Conservation (phyloP, 495 filamentous ascomycete species). For the Trypethelium eluteriae region DNA sequence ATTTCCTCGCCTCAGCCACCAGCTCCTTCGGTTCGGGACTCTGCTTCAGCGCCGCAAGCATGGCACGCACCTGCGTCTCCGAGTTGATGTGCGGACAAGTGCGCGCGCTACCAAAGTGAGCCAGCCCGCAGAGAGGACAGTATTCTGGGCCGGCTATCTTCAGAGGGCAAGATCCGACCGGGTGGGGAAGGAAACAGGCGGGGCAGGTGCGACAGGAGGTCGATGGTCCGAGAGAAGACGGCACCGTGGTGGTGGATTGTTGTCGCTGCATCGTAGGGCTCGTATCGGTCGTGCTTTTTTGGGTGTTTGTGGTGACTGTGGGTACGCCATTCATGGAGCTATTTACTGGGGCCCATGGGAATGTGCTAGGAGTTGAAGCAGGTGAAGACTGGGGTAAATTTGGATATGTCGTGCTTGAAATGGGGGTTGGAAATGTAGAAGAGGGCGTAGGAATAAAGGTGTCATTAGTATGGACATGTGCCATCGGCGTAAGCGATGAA, state of each 20-base stretch:
- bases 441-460: background rate
- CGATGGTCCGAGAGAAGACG: constrained; percentile 14
- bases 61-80: constrained; percentile 48
- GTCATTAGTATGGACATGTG: background rate
- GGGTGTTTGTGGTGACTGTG: background rate
- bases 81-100: constrained; percentile 55
- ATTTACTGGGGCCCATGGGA: background rate
- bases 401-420: background rate
- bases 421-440: background rate
- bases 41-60: constrained; percentile 52
- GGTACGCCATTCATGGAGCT: background rate
- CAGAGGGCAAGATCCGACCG: constrained; percentile 51
- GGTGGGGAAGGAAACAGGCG: constrained; percentile 49
- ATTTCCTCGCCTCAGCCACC: constrained; percentile 47
- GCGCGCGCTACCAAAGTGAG: constrained; percentile 51
- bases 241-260: background rate
- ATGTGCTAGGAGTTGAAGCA: background rate
- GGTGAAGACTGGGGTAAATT: background rate
- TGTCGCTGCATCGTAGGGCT: constrained; percentile 7
- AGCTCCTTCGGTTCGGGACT: constrained; percentile 49
- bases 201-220: constrained; percentile 35
- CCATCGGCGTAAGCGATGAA: background rate
- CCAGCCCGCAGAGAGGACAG: constrained; percentile 60
- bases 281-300: background rate
- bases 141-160: constrained; percentile 53